phyloP scores from a whole-genome alignment of 2,329 filamentous ascomycete species.

The Colletotrichum musae region DNA sequence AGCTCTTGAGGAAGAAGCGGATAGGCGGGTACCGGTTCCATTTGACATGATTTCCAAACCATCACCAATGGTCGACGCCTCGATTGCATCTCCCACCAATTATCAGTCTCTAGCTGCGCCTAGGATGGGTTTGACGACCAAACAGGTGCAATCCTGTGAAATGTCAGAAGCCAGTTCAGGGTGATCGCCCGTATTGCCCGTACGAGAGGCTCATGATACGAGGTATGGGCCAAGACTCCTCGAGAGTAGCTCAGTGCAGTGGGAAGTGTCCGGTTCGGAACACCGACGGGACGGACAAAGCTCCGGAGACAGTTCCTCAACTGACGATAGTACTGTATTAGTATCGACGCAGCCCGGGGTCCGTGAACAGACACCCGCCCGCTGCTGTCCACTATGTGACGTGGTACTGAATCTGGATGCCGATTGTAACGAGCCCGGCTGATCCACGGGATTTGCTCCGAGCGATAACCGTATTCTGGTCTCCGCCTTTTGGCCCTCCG shows the following conservation, averaged over 20 bases:
- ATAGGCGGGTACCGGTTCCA: constrained; percentile 5
- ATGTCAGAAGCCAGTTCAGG: neutral
- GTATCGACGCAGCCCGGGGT: too few species aligned
- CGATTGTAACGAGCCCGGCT: constrained; percentile 1
- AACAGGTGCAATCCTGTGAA: constrained; percentile 3
- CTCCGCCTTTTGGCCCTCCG: constrained; percentile 30
- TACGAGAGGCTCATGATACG: neutral
- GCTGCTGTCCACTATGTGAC: constrained; percentile 13
- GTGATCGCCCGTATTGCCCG: neutral
- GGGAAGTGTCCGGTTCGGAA: too few species aligned
- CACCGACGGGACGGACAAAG: too few species aligned
- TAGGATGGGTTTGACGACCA: neutral
- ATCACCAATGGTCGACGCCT: constrained; percentile 21
- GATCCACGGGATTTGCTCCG: constrained; percentile 25
- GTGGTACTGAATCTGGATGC: constrained; percentile 32
- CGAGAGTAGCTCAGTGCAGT: too few species aligned
- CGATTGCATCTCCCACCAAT: neutral
- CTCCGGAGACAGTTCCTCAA: too few species aligned
- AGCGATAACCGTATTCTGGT: constrained; percentile 21
- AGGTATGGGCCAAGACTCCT: neutral
- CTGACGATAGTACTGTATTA: too few species aligned
- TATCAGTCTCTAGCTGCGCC: constrained; percentile 3
- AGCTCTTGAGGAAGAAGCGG: constrained; percentile 1
- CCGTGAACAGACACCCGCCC: constrained; percentile 9
- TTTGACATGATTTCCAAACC: neutral